Conservation (phyloP, 2,329 filamentous ascomycete genomes). For the Fusarium sp. region DNA sequence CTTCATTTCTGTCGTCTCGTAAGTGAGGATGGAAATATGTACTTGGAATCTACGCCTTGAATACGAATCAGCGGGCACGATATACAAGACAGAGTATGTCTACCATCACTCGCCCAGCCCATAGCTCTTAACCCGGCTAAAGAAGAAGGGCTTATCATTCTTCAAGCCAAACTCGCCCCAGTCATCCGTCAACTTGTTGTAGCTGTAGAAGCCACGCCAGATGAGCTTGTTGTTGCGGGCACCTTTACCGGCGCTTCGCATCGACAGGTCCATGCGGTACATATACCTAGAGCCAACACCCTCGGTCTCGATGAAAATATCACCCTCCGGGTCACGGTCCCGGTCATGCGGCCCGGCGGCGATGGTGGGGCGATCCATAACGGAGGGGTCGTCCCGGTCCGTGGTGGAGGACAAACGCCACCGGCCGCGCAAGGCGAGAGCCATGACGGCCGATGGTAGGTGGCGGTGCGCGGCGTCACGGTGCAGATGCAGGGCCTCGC, state of each 20-base stretch:
- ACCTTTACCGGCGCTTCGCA: conserved; percentile 73
- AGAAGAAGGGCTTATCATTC: conserved; percentile 75
- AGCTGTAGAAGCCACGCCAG: conserved; percentile 93
- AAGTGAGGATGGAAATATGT: not conserved
- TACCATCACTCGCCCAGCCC: conserved; percentile 57
- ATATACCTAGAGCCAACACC: conserved; percentile 83
- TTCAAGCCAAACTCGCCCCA: conserved; percentile 82
- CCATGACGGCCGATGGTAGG: conserved; percentile 69
- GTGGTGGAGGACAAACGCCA: conserved; percentile 61
- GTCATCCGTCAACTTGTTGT: conserved; percentile 90
- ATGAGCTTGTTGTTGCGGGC: conserved; percentile 85
- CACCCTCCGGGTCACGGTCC: conserved; percentile 65
- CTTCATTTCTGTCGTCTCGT: not conserved
- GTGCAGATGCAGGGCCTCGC: conserved; percentile 71
- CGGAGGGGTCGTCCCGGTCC: conserved; percentile 47
- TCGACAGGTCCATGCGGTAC: conserved; percentile 82
- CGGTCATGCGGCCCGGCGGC: conserved; percentile 18
- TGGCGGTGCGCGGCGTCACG: conserved; percentile 48
- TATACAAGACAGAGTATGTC: not conserved
- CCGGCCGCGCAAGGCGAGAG: conserved; percentile 71
- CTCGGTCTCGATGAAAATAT: conserved; percentile 87
- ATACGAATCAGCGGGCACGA: not conserved
- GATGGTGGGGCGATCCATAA: conserved; percentile 10
- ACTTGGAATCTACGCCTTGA: not conserved
- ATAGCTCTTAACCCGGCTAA: conserved; percentile 75